These are phyloP conservation scores for Phytopythium sindhum DNA, from an alignment of 352 stramenopile species.

Conservation along the genomic window DNA sequence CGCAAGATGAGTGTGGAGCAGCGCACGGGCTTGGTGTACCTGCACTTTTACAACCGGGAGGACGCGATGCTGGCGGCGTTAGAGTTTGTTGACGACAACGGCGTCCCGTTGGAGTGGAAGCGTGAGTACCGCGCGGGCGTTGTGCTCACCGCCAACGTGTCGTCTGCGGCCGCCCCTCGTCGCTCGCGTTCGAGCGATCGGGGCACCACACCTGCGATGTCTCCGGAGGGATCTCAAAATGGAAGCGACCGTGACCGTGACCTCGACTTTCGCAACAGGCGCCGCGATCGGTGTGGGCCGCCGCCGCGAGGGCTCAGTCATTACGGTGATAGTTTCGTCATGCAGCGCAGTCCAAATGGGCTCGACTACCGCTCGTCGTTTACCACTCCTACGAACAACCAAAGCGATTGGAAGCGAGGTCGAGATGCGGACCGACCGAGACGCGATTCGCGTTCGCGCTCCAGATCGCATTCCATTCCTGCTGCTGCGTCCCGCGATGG, in stretches of 20 bases:
- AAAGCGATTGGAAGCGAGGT: background rate
- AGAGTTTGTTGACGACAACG: constrained; percentile 39
- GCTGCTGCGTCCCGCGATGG: background rate
- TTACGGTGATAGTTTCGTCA: background rate
- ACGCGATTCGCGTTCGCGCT: background rate
- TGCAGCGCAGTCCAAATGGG: constrained; percentile 5
- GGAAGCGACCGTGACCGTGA: constrained; percentile 3
- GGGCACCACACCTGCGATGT: constrained; percentile 2
- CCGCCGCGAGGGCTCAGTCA: background rate
- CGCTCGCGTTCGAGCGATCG: constrained; percentile 38
- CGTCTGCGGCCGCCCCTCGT: constrained; percentile 9
- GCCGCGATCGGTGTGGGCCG: background rate
- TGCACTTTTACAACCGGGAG: constrained; percentile 58
- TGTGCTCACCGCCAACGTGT: constrained; percentile 22
- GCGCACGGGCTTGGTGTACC: constrained; percentile 25
- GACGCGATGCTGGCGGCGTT: constrained; percentile 36
- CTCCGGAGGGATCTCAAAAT: constrained; percentile 1
- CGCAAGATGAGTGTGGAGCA: constrained; percentile 39
- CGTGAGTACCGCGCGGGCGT: constrained; percentile 36
- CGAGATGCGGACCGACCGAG: background rate
- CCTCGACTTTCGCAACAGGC: background rate
- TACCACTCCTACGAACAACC: background rate
- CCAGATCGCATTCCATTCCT: constrained; percentile 1
- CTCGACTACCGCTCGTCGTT: constrained; percentile 4
- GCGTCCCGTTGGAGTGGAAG: constrained; percentile 32